Evolutionary conservation across 192 early-diverging fungal genomes (phyloP), one percentile per base, ranked within the genome.

Genomic region (Backusella mclennaniae): DNA sequence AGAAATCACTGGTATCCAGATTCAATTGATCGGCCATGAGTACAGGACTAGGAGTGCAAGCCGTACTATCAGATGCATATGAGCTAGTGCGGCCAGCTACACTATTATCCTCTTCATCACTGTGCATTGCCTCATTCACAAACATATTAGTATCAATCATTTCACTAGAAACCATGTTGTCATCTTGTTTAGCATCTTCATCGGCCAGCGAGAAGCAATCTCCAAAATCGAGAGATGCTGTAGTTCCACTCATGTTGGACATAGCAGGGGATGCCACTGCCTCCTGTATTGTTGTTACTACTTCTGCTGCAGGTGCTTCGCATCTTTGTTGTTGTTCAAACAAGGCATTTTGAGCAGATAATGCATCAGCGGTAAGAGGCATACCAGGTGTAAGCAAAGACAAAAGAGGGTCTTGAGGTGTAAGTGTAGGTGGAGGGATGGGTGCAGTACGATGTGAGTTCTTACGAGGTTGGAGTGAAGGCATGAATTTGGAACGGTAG

Each of bases 151-250:
- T 72, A 46, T 26, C 26, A 46, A 44, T 29, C 70, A 46, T 14
- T 21, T 52, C 70, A 29, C 21, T 31, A 29, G 70, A 26, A 46
- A 31, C 31, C 42, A 72, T 46, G 9, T 12, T 39, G 38, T 66
- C 23, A 6, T 33, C 69, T 26, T 69, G n/a, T 9, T 70, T 39
- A 39, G 35, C 12, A 39, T 63, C 59, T 75, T 78, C 78, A 42
- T 79, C 78, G 44, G 66, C 67, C 73, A 79, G 63, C 67, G 78
- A 79, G 73, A 79, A 79, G 35, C 78, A 79, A 69, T 79, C 78
- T 21, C 67, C 73, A 73, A 79, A 79, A 35, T 79, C 78, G 4
- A 79, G 71, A 33, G 78, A 79, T 75, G 74, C 78, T 2, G 78
- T 79, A n/a, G 78, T 75, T n/a, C 73, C 78, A 41, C 67, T 74